A percentile compares a stretch with the other conserved stretches of the same genome.
Evolutionary conservation across 768 basidiomycete species (phyloP).

Genomic region (Psilocybe tampanensis): DNA sequence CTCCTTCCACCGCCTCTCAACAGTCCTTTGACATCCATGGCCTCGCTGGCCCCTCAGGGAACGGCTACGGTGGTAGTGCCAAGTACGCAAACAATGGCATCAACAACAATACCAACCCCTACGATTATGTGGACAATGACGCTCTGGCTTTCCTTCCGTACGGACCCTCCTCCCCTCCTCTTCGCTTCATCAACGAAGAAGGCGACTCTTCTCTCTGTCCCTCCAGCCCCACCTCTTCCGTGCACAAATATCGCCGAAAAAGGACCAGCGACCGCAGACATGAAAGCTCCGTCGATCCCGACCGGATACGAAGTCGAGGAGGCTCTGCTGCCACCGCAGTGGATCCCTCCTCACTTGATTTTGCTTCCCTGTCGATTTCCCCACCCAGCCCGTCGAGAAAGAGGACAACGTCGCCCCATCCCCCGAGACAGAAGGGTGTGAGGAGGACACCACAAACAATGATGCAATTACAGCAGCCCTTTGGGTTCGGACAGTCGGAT

Average conservation of each 20-base stretch:
- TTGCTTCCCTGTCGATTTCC: constrained; percentile 15
- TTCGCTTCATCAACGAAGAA: background rate
- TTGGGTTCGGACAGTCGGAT: constrained; percentile 30
- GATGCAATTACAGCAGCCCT: background rate
- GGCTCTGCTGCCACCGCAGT: constrained; percentile 1
- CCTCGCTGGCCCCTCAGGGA: constrained; percentile 25
- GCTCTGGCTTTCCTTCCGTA: constrained; percentile 41
- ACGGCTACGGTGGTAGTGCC: constrained; percentile 1
- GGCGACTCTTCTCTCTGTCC: constrained; percentile 1
- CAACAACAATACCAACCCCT: constrained; percentile 14
- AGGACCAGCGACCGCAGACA: constrained; percentile 30
- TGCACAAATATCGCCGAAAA: constrained; percentile 26
- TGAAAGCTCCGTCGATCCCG: constrained; percentile 36
- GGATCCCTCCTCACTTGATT: constrained; percentile 12
- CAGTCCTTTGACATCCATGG: constrained; percentile 24
- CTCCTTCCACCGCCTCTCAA: background rate
- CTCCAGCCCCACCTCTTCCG: background rate
- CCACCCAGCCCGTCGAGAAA: constrained; percentile 1
- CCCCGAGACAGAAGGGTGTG: constrained; percentile 19
- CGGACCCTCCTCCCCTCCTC: constrained; percentile 28
- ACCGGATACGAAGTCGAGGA: constrained; percentile 39
- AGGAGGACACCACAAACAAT: constrained; percentile 9
- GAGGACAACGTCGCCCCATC: constrained; percentile 2
- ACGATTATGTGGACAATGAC: constrained; percentile 15
- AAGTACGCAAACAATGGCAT: constrained; percentile 12